Evolutionary conservation across 2,329 filamentous ascomycete genomes (phyloP), one percentile per base, ranked within the genome.

Genomic region (Alternaria atra): DNA sequence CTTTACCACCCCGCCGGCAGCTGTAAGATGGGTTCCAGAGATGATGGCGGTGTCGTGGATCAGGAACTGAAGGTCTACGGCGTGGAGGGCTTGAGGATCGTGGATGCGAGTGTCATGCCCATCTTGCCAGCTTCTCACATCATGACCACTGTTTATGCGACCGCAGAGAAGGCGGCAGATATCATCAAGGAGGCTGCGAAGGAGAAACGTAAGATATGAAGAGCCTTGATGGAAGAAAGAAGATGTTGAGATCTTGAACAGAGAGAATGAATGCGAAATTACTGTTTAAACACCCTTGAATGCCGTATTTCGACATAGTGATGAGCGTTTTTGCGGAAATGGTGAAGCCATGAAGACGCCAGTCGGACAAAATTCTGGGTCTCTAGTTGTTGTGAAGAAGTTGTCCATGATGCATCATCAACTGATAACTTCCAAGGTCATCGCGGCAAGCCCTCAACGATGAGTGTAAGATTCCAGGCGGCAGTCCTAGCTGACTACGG

Each of bases 31-130:
- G 65, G 73, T 15, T 63, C 70, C 7, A 64, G 55, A 8, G 67
- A 73, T 6, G 40, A 66, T 4, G 74, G 74, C 3, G 74, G 73
- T 46, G 73, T 76, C 4, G 74, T 77, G 0, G 68, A 73, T 43
- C 53, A 35, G 4, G 42, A 65, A 13, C 52, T 77, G 25, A 69
- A 53, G 43, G 73, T 77, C 5, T 71, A 75, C 30, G 73, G 73
- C 3, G 65, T 74, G 2, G 9, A 70, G 17, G 61, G 61, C 5
- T 40, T 70, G 57, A 58, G 68, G 25, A 9, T 70, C 17, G 66
- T 70, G 15, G 68, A 70, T 52, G 65, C 63, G 1, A 70, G 68
- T 54, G 58, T 67, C 1, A 54, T 70, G 6, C 68, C 68, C 1
- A 66, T 70, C 13, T 42, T 70, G 35, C 68, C 68, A 2, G 68